Evolutionary conservation across 148 eudicot species (phyloP), one percentile per base, ranked within the genome.

Genomic region (Rhododendron molle): DNA sequence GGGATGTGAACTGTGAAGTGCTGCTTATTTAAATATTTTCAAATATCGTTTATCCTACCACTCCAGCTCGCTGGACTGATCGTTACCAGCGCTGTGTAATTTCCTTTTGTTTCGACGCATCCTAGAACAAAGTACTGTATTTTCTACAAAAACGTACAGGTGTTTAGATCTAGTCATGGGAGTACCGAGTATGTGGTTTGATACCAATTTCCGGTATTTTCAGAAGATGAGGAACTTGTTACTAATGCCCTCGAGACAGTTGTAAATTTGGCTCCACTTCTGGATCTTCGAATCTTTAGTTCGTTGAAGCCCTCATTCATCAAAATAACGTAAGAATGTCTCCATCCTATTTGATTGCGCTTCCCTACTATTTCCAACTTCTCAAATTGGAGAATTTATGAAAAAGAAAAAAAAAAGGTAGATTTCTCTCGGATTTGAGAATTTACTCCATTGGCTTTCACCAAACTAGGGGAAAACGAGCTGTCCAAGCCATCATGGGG

Each of bases 181-280:
- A 26, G 13, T 40, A 5, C 44, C 44, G 44, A 40, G 44, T 26
- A 60, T 38, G 14, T 65, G 71, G 71, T 69, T 28, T 67, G 32
- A 10, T 69, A 34, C 60, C 34, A 65, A n/a, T 52, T 54, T 21
- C 83, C 16, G 83, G 81, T 86, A 82, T 86, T 76, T 84, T 87
- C 92, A 95, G 98, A 93, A 92, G 98, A 95, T 81, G 98, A 97
- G 88, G 99, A 97, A 86, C 99, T 97, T 88, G 98, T 97, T 50
- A 95, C 98, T 46, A 97, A 97, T 92, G 89, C 93, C 76, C 94
- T 95, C 9, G 98, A 97, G 94, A 95, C 98, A 46, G 84, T 95
- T 74, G 97, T 97, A 82, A 97, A 97, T 89, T 83, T 97, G 89
- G 98, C 94, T 84, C 95, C 96, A 16, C 89, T 94, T 89, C 88